Conservation (phyloP, 148 eudicot genomes). For the Rheum nobile region DNA sequence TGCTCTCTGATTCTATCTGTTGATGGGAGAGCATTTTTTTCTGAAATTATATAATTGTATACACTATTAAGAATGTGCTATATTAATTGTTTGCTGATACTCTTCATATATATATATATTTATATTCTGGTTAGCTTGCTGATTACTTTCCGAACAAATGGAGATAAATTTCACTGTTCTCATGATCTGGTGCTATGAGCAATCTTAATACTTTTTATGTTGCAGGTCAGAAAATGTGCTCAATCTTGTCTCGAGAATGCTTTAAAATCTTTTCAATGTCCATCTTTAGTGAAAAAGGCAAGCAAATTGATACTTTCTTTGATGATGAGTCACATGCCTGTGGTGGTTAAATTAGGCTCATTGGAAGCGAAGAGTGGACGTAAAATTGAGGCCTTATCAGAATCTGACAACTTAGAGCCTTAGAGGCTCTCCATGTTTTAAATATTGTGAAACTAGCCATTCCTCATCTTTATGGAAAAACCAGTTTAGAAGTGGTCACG, state of each 20-base stretch:
- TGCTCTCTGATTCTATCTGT: background rate
- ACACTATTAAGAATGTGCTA: background rate
- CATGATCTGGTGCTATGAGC: background rate
- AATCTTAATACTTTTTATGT: background rate
- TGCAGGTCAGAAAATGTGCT: conserved; percentile 85
- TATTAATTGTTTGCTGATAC: background rate
- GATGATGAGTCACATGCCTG: conserved; percentile 39
- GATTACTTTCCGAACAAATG: background rate
- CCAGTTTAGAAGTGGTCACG: conserved; percentile 20
- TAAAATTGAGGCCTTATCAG: conserved; percentile 23
- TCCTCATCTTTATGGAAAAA: conserved; percentile 48
- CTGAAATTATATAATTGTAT: background rate
- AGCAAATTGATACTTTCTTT: conserved; percentile 40
- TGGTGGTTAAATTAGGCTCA: conserved; percentile 26
- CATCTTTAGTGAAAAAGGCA: conserved; percentile 35
- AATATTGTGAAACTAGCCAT: conserved; percentile 42
- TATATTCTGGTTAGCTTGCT: background rate
- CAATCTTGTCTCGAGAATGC: conserved; percentile 47
- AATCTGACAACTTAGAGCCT: conserved; percentile 41
- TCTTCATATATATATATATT: background rate
- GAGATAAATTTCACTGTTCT: background rate
- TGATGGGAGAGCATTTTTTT: background rate
- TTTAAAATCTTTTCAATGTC: conserved; percentile 38
- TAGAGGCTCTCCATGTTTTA: conserved; percentile 58
- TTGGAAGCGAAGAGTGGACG: conserved; percentile 17